phyloP scores from a whole-genome alignment of 768 basidiomycete genomes.

The Lactarius hengduanensis region DNA sequence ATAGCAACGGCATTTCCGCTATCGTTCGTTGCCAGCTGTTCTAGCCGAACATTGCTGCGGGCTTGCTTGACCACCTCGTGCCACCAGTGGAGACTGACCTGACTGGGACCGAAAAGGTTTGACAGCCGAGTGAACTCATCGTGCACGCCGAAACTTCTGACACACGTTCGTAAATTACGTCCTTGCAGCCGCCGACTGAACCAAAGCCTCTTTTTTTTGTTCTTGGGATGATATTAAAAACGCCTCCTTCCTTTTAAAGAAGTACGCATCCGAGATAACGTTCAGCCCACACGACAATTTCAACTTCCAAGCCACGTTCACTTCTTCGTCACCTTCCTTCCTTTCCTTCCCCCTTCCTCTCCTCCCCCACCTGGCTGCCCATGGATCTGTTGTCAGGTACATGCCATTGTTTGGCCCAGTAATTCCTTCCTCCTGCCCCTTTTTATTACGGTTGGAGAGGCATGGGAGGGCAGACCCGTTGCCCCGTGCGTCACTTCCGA shows the following conservation, averaged over 20 bases:
- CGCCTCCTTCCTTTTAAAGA: conserved; percentile 9
- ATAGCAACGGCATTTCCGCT: background rate
- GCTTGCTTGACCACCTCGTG: background rate
- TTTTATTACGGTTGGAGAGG: conserved; percentile 2
- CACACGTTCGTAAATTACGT: conserved; percentile 6
- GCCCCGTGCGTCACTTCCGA: background rate
- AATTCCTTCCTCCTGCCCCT: background rate
- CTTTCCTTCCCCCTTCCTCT: background rate
- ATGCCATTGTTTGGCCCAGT: background rate
- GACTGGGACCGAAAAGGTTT: background rate
- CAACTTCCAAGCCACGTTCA: background rate
- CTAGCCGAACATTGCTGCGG: background rate
- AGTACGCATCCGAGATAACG: background rate
- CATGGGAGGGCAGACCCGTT: background rate
- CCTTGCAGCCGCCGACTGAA: conserved; percentile 1
- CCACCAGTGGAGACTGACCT: background rate
- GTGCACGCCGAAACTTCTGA: background rate
- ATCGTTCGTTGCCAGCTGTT: background rate
- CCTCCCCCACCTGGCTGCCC: background rate
- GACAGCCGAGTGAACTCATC: background rate
- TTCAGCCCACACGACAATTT: background rate
- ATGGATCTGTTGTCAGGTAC: background rate
- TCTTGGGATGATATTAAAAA: conserved; percentile 5
- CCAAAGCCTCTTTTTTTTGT: background rate
- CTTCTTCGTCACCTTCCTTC: background rate